These are phyloP conservation scores for Cladosporium sp. DNA, from an alignment of 2,329 filamentous ascomycete species.

Conservation along the genomic window DNA sequence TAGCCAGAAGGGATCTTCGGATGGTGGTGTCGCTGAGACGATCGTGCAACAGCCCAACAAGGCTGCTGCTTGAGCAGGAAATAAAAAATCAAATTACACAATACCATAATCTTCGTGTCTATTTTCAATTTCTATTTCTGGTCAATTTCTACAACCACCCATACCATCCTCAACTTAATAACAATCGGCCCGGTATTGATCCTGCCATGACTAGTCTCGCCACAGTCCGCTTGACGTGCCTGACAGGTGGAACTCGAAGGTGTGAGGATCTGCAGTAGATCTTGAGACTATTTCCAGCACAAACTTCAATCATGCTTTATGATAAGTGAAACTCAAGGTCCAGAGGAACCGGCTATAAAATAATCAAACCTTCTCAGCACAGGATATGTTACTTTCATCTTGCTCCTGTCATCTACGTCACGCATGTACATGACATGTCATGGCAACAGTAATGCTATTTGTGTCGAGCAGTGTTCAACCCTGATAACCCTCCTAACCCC, in stretches of 20 bases:
- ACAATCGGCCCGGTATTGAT: neutral
- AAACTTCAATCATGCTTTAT: neutral
- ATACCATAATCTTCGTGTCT: neutral
- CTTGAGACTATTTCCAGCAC: neutral
- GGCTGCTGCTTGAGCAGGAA: neutral
- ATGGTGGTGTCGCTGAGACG: neutral
- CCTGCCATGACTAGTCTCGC: neutral
- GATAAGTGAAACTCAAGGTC: neutral
- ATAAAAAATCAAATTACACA: neutral
- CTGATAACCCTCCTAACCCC: neutral
- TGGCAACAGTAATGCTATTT: too few species aligned
- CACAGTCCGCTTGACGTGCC: neutral
- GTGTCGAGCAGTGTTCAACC: too few species aligned
- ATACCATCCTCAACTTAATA: neutral
- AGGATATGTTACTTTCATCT: neutral
- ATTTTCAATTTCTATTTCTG: neutral
- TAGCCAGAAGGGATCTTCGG: neutral
- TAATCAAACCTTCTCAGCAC: neutral
- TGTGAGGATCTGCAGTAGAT: neutral
- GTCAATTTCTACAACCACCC: neutral
- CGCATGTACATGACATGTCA: too few species aligned
- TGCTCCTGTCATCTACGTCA: neutral
- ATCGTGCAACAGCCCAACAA: constrained; percentile 12
- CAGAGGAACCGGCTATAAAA: neutral
- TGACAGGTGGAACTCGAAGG: neutral